Percentiles rank a stretch among this genome's conserved stretches.
Evolutionary conservation across 208 protist species (phyloP).

Genomic region (Wallacemonas sp.): DNA sequence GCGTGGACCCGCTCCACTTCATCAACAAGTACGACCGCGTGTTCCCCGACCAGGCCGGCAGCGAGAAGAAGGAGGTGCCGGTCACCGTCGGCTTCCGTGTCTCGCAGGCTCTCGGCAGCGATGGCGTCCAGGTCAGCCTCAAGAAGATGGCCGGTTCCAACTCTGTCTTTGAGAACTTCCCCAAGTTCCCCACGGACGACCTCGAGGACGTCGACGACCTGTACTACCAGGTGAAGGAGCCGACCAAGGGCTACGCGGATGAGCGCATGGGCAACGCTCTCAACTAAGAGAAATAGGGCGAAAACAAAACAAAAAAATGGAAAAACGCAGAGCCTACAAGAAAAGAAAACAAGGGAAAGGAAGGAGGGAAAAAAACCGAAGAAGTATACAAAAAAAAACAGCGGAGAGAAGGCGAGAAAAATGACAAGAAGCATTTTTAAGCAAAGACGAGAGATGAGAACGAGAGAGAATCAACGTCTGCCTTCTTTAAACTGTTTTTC

Average conservation of each 20-base stretch:
- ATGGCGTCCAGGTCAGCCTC: constrained; percentile 31
- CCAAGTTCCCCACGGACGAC: constrained; percentile 72
- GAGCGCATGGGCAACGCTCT: constrained; percentile 40
- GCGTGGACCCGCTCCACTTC: constrained; percentile 54
- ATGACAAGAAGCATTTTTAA: too few relatives aligned
- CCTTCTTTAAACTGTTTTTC: too few relatives aligned
- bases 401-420: not conserved
- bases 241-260: constrained; percentile 43
- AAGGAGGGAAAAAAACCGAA: not conserved
- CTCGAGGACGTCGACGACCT: constrained; percentile 34
- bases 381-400: not conserved
- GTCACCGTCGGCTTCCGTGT: constrained; percentile 58
- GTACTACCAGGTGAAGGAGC: constrained; percentile 62
- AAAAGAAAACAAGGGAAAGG: not conserved
- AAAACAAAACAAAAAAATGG: not conserved
- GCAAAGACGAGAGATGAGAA: too few relatives aligned
- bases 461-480: too few relatives aligned
- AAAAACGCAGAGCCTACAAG: not conserved
- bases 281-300: constrained; percentile 14
- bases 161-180: constrained; percentile 86
- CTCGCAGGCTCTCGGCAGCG: constrained; percentile 16
- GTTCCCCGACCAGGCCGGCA: constrained; percentile 22
- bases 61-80: constrained; percentile 48
- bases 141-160: constrained; percentile 42
- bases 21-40: constrained; percentile 50